Base-by-base conservation (phyloP, 192 early-diverging fungal species). In the Funneliformis geosporum region DNA sequence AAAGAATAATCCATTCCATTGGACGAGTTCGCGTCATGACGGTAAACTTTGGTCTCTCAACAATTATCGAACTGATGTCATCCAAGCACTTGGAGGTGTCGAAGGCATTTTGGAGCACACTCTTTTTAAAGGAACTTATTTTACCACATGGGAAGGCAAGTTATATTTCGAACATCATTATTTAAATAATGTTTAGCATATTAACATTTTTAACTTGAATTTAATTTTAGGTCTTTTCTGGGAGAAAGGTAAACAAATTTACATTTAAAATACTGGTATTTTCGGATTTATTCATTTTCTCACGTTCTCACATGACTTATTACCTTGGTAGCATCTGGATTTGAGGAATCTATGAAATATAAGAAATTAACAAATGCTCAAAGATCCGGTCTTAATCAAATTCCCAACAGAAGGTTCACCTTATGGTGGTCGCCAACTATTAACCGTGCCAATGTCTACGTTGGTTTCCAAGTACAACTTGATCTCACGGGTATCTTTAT, bases 401-500 rank as follows among this genome's bases (percentile, higher is more conserved):
- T 99, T 88, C 98, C 98, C 68, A 99, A 99, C 88, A 95, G 98
- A 89, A 95, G 98, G 61, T 99, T 99, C 84, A 97, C 96, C 8
- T 90, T 99, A 71, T 99, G 98, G 98, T 99, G 98, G 98, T 95
- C 94, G 47, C 96, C 96, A 5, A 99, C 98, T 8, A 97, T 99
- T 83, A 99, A 99, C 84, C 92, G 96, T 79, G 94, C 95, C 43
- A 98, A 99, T 84, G 98, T 99, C 23, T 99, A 99, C 82, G 95
- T 99, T 69, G 98, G 98, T 87, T 99, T 99, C 96, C 96, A 98
- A 86, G 97, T 98, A 78, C 98, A 99, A 86, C 89, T 99, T 60
- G 98, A 99, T 91, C 89, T 99, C 84, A 99, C 98, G 8, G 98
- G 98, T 84, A 99, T 99, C 66, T 99, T 98, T 82, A 99, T 99